These are phyloP conservation scores for Citrus inodora DNA, from an alignment of 345 rosid species.

Conservation along the genomic window DNA sequence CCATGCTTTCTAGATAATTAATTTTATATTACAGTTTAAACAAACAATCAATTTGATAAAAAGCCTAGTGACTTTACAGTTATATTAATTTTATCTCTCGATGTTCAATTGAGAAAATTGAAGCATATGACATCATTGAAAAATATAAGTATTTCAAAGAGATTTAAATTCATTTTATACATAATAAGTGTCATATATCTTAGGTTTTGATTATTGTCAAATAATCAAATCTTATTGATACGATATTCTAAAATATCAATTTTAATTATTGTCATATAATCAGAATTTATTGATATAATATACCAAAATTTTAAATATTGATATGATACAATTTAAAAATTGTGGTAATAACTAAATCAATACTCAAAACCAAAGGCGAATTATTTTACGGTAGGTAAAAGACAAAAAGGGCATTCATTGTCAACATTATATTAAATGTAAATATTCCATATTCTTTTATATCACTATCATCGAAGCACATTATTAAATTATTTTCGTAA, in stretches of 20 bases:
- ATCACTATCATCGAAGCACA: not conserved
- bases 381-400: not conserved
- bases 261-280: no score
- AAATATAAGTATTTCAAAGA: not conserved
- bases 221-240: no score
- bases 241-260: no score
- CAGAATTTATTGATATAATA: no score
- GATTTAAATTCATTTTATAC: no score
- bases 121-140: not conserved
- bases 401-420: not conserved
- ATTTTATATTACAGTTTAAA: not conserved
- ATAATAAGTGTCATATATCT: no score
- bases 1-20: not conserved
- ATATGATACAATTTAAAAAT: not conserved
- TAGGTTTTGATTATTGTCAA: accelerated
- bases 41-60: not conserved
- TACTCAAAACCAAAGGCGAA: not conserved
- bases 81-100: not conserved
- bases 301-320: no score
- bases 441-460: not conserved
- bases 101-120: no score
- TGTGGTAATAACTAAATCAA: not conserved
- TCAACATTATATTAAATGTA: not conserved
- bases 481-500: not conserved
- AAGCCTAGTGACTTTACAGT: not conserved